Evolutionary conservation across 345 rosid genomes (phyloP), one percentile per base, ranked within the genome.

Genomic region (Hibiscus syriacus): DNA sequence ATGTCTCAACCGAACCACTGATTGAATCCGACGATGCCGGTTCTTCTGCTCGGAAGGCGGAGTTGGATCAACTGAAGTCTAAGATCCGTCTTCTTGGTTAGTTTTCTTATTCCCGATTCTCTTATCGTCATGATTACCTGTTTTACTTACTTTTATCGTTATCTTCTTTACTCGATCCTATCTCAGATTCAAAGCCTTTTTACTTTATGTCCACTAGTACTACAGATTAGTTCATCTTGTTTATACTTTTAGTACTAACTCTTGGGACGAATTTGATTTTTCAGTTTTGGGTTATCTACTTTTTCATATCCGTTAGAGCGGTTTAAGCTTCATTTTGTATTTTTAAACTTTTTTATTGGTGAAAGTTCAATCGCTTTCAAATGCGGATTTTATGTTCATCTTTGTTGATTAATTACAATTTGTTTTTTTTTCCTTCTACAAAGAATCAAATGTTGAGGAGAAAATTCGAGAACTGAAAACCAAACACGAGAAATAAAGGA

Each of bases 401-500:
- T n/a, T n/a, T n/a, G n/a, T n/a, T n/a, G n/a, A n/a, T n/a, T n/a
- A n/a, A n/a, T 39, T 13, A 20, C 19, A 22, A 12, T 52, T 17
- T 45, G 50, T 14, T 32, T n/a, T 12, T 58, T 6, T 57, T 12
- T n/a, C n/a, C 29, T 22, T 0, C 19, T 65, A 20, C 74, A 74
- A 59, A 95, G 99, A 88, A 75, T 82, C 90, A 22, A 80, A 62
- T 16, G 58, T 90, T 41, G 83, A 85, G 65, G 92, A 81, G 85
- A 88, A 87, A 80, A 39, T 76, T 16, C 67, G 14, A 14, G 88
- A 86, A 64, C 60, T 87, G 80, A 78, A 90, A 70, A 70, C 72
- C 48, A 95, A 86, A 76, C 93, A 85, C 22, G 82, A 73, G 63
- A 22, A 2, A 70, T 90, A 52, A 76, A 80, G 20, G 80, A 79